Evolutionary conservation across 108 stramenopile species (phyloP).

Genomic region (Fragilaria crotonensis): DNA sequence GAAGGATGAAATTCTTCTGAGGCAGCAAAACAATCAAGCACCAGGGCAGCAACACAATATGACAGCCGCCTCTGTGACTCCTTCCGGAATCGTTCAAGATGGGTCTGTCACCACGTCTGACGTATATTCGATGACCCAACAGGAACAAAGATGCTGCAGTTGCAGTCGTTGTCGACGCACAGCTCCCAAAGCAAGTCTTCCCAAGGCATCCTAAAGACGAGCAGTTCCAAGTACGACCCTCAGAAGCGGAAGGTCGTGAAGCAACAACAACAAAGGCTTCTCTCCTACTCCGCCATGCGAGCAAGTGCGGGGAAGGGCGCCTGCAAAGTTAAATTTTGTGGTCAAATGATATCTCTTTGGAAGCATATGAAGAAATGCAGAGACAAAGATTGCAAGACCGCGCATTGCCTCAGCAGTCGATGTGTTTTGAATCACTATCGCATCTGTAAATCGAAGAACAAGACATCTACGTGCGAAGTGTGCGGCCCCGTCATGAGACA

Average conservation of each 20-base stretch:
- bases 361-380: slow-evolving; percentile 74
- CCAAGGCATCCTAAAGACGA: background rate
- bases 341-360: slow-evolving; percentile 71
- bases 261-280: slow-evolving; percentile 68
- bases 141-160: background rate
- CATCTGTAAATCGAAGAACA: slow-evolving; percentile 57
- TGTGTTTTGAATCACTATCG: slow-evolving; percentile 75
- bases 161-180: background rate
- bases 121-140: background rate
- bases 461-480: slow-evolving; percentile 57
- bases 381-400: slow-evolving; percentile 65
- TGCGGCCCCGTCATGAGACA: slow-evolving; percentile 72
- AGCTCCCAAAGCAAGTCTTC: background rate
- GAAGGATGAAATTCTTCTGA: background rate
- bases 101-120: background rate
- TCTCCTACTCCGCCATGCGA: slow-evolving; percentile 57
- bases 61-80: too few species aligned
- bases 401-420: slow-evolving; percentile 67
- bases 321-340: slow-evolving; percentile 59
- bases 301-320: slow-evolving; percentile 34
- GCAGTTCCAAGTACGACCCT: slow-evolving; percentile 16
- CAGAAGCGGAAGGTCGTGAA: slow-evolving; percentile 50
- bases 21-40: too few species aligned
- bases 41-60: too few species aligned
- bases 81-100: too few species aligned